Base-by-base conservation (phyloP, 1,284 basidiomycete genomes). In the Tylopilus orsonianus region DNA sequence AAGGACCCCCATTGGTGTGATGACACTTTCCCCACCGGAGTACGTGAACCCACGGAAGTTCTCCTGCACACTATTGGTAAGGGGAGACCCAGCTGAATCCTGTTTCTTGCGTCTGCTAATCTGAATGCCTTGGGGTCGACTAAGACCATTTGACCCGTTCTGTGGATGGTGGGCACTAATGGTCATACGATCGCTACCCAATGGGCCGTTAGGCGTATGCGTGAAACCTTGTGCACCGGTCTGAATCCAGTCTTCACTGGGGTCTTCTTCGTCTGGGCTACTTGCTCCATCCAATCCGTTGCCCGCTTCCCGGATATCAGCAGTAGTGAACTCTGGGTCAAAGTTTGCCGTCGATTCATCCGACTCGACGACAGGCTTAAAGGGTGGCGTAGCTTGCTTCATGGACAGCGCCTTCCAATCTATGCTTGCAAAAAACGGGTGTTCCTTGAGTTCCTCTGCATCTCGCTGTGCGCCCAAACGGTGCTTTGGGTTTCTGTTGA, bases 311-410 rank as follows among this genome's bases (percentile, higher is more conserved):
- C 80, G 75, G 53, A 97, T 73, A 66, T 94, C 86, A 13, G 91
- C 88, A 32, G 81, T 81, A 7, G 97, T 99, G 70, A 99, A 99
- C 71, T 98, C 95, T 34, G 93, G 91, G 68, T 99, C 97, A 67
- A 99, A 99, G 76, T 98, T 98, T 58, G 88, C 87, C 26, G 94
- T 94, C 20, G 89, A 93, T 71, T 99, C 97, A 75, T 99, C 97
- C 22, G 93, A 97, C 67, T 98, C 96, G 56, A 99, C 95, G 52
- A 90, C 80, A 13, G 97, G 97, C 69, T 98, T 99, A 79, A 99
- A 99, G 1, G 95, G 95, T 2, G 97, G 97, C 0, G 94, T 93
- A 41, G 96, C 85, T 65, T 97, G 91, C 69, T 97, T 97, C 58
- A 79, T 80, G 37, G 87, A 82, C 24, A 99, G 81, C 3, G 88